Evolutionary conservation across 2,329 filamentous ascomycete genomes (phyloP).

Genomic region (Daldinia eschscholtzii): DNA sequence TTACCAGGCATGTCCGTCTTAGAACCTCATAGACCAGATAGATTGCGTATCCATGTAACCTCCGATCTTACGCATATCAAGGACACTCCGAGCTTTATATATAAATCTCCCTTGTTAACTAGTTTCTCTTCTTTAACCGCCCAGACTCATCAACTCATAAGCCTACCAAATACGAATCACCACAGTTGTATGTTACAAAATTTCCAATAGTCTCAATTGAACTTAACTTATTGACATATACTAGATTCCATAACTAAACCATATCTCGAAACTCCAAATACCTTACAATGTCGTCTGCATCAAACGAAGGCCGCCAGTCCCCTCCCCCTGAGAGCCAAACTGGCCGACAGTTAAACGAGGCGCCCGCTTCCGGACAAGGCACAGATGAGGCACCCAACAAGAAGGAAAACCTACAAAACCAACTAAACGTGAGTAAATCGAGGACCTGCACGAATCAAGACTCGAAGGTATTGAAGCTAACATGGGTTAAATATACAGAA

Average conservation of each 20-base stretch:
- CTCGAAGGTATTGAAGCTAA: neutral
- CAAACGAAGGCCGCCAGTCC: conserved; percentile 76
- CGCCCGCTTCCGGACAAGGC: conserved; percentile 69
- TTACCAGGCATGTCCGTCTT: conserved; percentile 16
- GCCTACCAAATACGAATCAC: neutral
- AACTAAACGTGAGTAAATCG: conserved; percentile 60
- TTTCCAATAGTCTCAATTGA: too few species aligned
- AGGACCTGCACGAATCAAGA: neutral
- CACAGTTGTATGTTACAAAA: neutral
- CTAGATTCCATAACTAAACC: neutral
- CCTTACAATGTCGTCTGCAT: conserved; percentile 69
- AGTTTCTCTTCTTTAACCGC: neutral
- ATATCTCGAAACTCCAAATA: too few species aligned
- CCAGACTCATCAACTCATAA: neutral
- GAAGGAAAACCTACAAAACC: conserved; percentile 66
- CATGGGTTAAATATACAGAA: conserved; percentile 53
- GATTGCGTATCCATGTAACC: conserved; percentile 10
- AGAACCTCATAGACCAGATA: conserved; percentile 14
- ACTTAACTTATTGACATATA: neutral
- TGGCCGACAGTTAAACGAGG: conserved; percentile 71
- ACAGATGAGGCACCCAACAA: conserved; percentile 66
- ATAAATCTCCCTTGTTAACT: conserved; percentile 24
- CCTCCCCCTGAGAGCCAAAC: conserved; percentile 78
- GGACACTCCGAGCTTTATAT: conserved; percentile 23
- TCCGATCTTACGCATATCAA: conserved; percentile 26